A percentile compares a stretch with the other conserved stretches of the same genome.
These are phyloP conservation scores for Takashimella koratensis DNA, from an alignment of 1,284 basidiomycete genomes.

Conservation along the genomic window DNA sequence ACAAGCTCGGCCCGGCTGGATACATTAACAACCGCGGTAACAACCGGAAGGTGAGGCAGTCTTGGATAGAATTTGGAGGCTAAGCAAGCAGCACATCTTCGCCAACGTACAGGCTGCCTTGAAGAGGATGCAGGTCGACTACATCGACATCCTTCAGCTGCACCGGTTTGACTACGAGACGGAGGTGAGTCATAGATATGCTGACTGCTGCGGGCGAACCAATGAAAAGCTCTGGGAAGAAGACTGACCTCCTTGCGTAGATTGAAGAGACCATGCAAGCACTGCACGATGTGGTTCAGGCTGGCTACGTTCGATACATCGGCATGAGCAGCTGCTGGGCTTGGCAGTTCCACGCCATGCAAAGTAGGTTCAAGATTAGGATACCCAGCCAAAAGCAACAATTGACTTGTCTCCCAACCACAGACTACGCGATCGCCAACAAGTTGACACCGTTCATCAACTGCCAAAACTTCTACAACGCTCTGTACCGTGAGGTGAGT, in stretches of 20 bases:
- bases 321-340: conserved; percentile 56
- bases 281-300: conserved; percentile 61
- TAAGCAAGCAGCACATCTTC: conserved; percentile 60
- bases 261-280: conserved; percentile 64
- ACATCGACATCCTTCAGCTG: conserved; percentile 58
- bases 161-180: conserved; percentile 57
- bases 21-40: conserved; percentile 52
- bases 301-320: conserved; percentile 62
- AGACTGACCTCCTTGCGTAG: too few relatives aligned
- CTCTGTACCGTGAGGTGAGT: conserved; percentile 60
- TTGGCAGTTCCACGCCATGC: conserved; percentile 40
- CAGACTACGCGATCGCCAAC: conserved; percentile 47
- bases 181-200: too few relatives aligned
- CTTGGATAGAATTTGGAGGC: too few relatives aligned
- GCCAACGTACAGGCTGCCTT: conserved; percentile 60
- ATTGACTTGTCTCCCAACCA: not conserved
- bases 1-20: conserved; percentile 10
- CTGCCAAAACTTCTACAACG: conserved; percentile 57
- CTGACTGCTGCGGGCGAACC: too few relatives aligned
- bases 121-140: conserved; percentile 60
- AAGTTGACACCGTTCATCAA: conserved; percentile 61
- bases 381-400: not conserved
- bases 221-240: too few relatives aligned
- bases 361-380: not conserved
- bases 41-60: conserved; percentile 38